Conservation (phyloP, 345 rosid species). For the Isatis tinctoria region DNA sequence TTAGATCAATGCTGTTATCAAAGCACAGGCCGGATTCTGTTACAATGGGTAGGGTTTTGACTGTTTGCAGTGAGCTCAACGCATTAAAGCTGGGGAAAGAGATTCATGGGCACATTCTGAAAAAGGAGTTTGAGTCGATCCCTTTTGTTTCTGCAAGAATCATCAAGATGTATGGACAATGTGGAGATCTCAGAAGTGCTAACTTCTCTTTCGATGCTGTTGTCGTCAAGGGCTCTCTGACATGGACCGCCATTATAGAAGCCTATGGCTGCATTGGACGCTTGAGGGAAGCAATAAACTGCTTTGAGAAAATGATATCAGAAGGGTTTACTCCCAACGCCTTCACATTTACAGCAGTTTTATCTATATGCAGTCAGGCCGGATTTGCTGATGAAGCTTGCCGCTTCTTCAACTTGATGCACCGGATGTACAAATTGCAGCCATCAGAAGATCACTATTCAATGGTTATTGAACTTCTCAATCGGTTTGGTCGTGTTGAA, state of each 20-base stretch:
- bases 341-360: slow-evolving; percentile 60
- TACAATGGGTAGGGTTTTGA: slow-evolving; percentile 57
- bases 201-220: slow-evolving; percentile 48
- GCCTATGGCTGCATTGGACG: slow-evolving; percentile 47
- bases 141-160: slow-evolving; percentile 65
- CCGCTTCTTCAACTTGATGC: slow-evolving; percentile 47
- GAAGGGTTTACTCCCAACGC: slow-evolving; percentile 54
- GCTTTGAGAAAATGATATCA: slow-evolving; percentile 57
- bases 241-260: slow-evolving; percentile 83
- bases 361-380: slow-evolving; percentile 63
- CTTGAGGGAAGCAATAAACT: slow-evolving; percentile 46
- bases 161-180: slow-evolving; percentile 68
- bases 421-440: slow-evolving; percentile 37
- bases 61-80: slow-evolving; percentile 48
- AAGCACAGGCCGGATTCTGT: slow-evolving; percentile 73
- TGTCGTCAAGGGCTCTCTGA: slow-evolving; percentile 60
- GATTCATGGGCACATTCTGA: slow-evolving; percentile 65
- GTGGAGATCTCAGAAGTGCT: slow-evolving; percentile 49
- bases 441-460: slow-evolving; percentile 47
- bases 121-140: slow-evolving; percentile 49
- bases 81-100: slow-evolving; percentile 69
- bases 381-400: slow-evolving; percentile 70
- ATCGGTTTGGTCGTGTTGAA: slow-evolving; percentile 35
- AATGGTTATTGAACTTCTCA: slow-evolving; percentile 42
- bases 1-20: slow-evolving; percentile 65